A percentile compares a stretch with the other conserved stretches of the same genome.
Conservation (phyloP, 306 rosid species). For the Inga oerstediana region DNA sequence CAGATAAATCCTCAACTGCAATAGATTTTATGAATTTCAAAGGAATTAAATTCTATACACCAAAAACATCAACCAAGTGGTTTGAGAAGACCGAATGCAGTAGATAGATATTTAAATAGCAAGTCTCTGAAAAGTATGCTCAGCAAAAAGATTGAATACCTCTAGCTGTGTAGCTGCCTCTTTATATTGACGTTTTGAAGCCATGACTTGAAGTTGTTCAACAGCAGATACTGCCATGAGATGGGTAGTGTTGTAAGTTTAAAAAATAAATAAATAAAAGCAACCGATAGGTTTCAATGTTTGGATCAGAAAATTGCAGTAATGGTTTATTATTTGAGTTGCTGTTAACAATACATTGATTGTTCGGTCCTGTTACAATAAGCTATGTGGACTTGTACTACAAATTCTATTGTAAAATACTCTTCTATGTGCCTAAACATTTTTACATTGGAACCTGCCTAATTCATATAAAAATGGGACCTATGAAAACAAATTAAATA, state of each 20-base stretch:
- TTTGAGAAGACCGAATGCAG: slow-evolving; percentile 16
- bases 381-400: neutral
- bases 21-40: slow-evolving; percentile 14
- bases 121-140: slow-evolving; percentile 2
- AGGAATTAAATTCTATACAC: neutral
- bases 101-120: slow-evolving; percentile 7
- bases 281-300: slow-evolving; percentile 13
- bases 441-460: neutral
- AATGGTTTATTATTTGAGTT: neutral
- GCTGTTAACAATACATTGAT: neutral
- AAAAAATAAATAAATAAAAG: neutral
- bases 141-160: slow-evolving; percentile 48
- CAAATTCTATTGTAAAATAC: neutral
- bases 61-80: slow-evolving; percentile 12
- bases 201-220: slow-evolving; percentile 99
- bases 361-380: neutral
- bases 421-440: neutral
- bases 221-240: slow-evolving; percentile 92
- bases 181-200: slow-evolving; percentile 95
- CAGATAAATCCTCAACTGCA: slow-evolving; percentile 3
- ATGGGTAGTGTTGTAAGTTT: slow-evolving; percentile 36
- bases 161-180: slow-evolving; percentile 99
- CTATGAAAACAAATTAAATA: neutral
- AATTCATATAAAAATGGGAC: neutral
- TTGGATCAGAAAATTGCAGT: neutral